Percentiles rank a stretch among this genome's conserved stretches.
These are phyloP conservation scores for Pestalotiopsis fici DNA, from an alignment of 2,329 filamentous ascomycete species.

Conservation along the genomic window DNA sequence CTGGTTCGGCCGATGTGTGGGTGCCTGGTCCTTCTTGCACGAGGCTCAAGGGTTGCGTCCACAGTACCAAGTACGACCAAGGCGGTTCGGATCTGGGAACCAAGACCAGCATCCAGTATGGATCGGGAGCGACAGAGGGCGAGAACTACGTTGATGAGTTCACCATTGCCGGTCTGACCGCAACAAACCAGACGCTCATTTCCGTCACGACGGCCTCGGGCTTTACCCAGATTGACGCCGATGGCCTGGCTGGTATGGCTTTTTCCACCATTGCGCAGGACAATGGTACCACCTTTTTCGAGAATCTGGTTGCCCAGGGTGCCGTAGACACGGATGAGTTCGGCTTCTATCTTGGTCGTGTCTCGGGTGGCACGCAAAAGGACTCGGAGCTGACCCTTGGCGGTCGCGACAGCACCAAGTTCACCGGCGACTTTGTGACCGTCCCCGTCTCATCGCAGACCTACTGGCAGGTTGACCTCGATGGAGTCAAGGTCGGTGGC, in stretches of 20 bases:
- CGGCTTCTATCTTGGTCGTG: slow-evolving; percentile 29
- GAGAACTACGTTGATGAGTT: slow-evolving; percentile 27
- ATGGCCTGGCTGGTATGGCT: slow-evolving; percentile 36
- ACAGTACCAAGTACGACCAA: slow-evolving; percentile 5
- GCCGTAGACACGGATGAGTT: slow-evolving; percentile 31
- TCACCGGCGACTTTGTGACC: slow-evolving; percentile 1
- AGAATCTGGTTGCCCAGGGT: slow-evolving; percentile 29
- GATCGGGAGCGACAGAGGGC: slow-evolving; percentile 29
- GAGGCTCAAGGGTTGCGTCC: neutral
- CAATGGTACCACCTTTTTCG: slow-evolving; percentile 29
- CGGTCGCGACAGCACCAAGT: slow-evolving; percentile 6
- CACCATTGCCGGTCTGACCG: slow-evolving; percentile 9
- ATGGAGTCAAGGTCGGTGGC: slow-evolving; percentile 2
- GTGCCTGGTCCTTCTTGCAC: slow-evolving; percentile 6
- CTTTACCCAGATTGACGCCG: slow-evolving; percentile 24
- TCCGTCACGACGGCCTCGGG: slow-evolving; percentile 29
- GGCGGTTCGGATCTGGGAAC: slow-evolving; percentile 16
- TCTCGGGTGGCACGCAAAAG: neutral
- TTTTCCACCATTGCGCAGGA: slow-evolving; percentile 32
- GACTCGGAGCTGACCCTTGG: slow-evolving; percentile 6
- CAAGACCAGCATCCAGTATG: slow-evolving; percentile 27
- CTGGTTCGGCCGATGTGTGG: slow-evolving; percentile 2
- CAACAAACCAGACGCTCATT: slow-evolving; percentile 26
- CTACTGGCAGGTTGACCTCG: slow-evolving; percentile 6
- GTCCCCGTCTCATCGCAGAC: slow-evolving; percentile 2